These are phyloP conservation scores for Talaromyces ruber DNA, from an alignment of 495 filamentous ascomycete species.

Conservation along the genomic window DNA sequence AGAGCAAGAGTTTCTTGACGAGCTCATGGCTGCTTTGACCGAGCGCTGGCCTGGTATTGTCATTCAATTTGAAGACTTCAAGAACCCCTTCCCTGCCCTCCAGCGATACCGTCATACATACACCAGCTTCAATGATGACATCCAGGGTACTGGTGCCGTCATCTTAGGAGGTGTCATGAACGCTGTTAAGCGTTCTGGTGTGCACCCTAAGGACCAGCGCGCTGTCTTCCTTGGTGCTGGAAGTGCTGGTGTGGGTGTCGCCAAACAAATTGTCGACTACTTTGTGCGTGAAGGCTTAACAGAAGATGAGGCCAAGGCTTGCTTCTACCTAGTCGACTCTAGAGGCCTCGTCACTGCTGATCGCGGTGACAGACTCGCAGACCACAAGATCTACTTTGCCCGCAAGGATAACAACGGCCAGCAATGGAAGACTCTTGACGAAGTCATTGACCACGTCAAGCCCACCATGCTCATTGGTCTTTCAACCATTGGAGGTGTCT, in stretches of 20 bases:
- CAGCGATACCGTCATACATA: constrained; percentile 79
- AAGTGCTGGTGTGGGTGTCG: constrained; percentile 91
- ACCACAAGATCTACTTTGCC: constrained; percentile 97
- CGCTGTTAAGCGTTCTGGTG: constrained; percentile 79
- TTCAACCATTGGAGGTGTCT: constrained; percentile 88
- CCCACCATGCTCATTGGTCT: constrained; percentile 92
- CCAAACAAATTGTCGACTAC: constrained; percentile 92
- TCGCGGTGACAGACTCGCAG: constrained; percentile 86
- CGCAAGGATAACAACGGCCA: constrained; percentile 85
- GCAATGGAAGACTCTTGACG: constrained; percentile 82
- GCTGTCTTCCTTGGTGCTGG: constrained; percentile 96
- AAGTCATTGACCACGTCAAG: constrained; percentile 87
- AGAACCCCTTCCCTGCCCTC: constrained; percentile 92
- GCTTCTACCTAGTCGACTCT: constrained; percentile 97
- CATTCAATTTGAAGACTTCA: constrained; percentile 97
- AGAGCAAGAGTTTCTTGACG: constrained; percentile 90
- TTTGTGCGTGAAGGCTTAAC: constrained; percentile 89
- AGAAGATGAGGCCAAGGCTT: constrained; percentile 79
- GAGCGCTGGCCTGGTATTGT: constrained; percentile 89
- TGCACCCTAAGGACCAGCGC: constrained; percentile 82
- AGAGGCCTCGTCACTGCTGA: constrained; percentile 91
- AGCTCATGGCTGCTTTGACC: constrained; percentile 87
- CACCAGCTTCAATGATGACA: constrained; percentile 98
- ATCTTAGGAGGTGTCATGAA: constrained; percentile 92
- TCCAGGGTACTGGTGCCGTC: constrained; percentile 96